A percentile compares a stretch with the other conserved stretches of the same genome.
Evolutionary conservation across 2,329 filamentous ascomycete species (phyloP).

Genomic region (Colletotrichum sp.): DNA sequence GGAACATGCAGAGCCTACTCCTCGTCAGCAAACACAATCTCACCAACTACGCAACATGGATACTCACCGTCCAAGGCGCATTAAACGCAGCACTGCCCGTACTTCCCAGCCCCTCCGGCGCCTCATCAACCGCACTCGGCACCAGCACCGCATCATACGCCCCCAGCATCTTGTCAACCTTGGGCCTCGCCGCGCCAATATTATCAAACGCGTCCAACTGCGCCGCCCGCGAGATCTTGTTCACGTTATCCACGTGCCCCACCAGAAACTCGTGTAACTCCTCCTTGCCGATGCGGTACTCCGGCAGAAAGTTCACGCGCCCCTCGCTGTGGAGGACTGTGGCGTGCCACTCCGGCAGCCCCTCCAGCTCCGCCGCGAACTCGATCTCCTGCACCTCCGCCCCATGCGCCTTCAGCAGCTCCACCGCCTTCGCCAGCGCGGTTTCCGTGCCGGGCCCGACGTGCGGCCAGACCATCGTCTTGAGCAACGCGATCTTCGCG

Average conservation of each 20-base stretch:
- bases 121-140: constrained; percentile 62
- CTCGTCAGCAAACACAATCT: constrained; percentile 10
- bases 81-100: constrained; percentile 63
- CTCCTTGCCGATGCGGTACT: constrained; percentile 53
- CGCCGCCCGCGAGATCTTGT: constrained; percentile 46
- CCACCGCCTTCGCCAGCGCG: constrained; percentile 45
- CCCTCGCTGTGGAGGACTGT: constrained; percentile 58
- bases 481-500: constrained; percentile 58
- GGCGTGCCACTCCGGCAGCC: constrained; percentile 56
- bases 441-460: constrained; percentile 48
- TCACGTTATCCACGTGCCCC: constrained; percentile 55
- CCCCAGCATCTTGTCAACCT: constrained; percentile 52
- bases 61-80: constrained; percentile 55
- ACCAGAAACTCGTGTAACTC: constrained; percentile 50
- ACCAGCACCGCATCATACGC: constrained; percentile 60
- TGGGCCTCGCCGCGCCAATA: constrained; percentile 53
- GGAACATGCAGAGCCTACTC: constrained; percentile 62
- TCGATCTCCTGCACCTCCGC: constrained; percentile 61
- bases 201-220: constrained; percentile 60
- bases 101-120: constrained; percentile 52
- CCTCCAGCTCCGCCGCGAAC: constrained; percentile 53
- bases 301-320: constrained; percentile 55
- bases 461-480: constrained; percentile 56
- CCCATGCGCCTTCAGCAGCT: constrained; percentile 48
- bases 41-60: constrained; percentile 16